Conservation (phyloP, 1,284 basidiomycete species). For the Pyrrhoderma noxium region DNA sequence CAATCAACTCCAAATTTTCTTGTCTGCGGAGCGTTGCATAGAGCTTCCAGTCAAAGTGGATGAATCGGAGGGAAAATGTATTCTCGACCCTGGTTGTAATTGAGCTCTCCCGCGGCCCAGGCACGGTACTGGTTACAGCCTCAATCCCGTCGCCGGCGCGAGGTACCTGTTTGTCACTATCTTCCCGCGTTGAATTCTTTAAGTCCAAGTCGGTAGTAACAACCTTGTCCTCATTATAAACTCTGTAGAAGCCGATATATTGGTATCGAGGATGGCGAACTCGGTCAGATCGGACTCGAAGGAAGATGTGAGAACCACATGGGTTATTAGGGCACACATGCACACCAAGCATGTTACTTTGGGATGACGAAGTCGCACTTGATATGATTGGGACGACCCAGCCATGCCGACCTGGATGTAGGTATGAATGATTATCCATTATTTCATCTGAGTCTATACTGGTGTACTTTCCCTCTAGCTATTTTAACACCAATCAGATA, state of each 20-base stretch:
- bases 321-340: too few species aligned
- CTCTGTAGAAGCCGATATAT: constrained; percentile 9
- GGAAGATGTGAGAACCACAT: constrained; percentile 6
- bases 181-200: neutral
- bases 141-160: too few species aligned
- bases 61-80: neutral
- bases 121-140: too few species aligned
- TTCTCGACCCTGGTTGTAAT: neutral
- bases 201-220: too few species aligned
- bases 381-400: neutral
- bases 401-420: constrained; percentile 12
- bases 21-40: too few species aligned
- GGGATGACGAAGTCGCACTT: too few species aligned
- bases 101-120: neutral
- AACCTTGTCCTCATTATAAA: neutral
- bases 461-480: constrained; percentile 1
- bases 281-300: neutral
- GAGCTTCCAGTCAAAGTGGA: too few species aligned
- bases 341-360: neutral
- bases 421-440: neutral
- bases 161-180: neutral
- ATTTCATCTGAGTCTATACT: constrained; percentile 4
- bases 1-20: too few species aligned
- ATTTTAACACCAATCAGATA: too few species aligned
- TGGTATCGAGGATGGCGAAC: constrained; percentile 1